Evolutionary conservation across 805 yeast genomes (phyloP).

Genomic region (Debaryomyces maramus): DNA sequence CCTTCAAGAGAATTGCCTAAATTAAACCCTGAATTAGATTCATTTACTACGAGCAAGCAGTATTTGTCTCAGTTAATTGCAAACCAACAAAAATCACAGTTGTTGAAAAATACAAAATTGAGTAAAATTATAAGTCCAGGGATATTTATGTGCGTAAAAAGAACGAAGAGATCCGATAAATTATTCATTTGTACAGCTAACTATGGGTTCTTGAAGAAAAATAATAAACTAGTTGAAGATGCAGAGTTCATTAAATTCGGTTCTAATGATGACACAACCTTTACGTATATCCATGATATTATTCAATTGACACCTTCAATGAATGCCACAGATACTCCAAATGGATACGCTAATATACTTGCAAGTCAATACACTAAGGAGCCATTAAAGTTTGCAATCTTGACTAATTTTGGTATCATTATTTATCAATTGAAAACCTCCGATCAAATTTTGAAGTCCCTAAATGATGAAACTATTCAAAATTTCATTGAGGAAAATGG

Average conservation of each 20-base stretch:
- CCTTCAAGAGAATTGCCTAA: slow-evolving; percentile 52
- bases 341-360: slow-evolving; percentile 80
- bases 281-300: slow-evolving; percentile 62
- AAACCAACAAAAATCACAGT: slow-evolving; percentile 50
- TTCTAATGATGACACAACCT: slow-evolving; percentile 21
- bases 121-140: slow-evolving; percentile 79
- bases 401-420: slow-evolving; percentile 78
- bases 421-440: slow-evolving; percentile 79
- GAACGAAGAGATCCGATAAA: slow-evolving; percentile 45
- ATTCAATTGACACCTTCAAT: slow-evolving; percentile 68
- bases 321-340: slow-evolving; percentile 71
- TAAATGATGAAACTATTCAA: slow-evolving; percentile 64
- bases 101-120: slow-evolving; percentile 57
- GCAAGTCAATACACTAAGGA: slow-evolving; percentile 78
- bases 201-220: slow-evolving; percentile 76
- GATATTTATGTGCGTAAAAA: slow-evolving; percentile 69
- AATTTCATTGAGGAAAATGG: slow-evolving; percentile 80
- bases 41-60: slow-evolving; percentile 42
- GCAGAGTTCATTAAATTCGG: slow-evolving; percentile 61
- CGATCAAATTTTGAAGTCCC: slow-evolving; percentile 68
- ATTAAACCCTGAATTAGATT: slow-evolving; percentile 40
- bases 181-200: slow-evolving; percentile 81
- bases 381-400: slow-evolving; percentile 72
- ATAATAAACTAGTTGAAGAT: slow-evolving; percentile 72
- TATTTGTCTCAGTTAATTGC: slow-evolving; percentile 39